phyloP scores from a whole-genome alignment of 768 basidiomycete genomes.

The Serpula lacrymans region DNA sequence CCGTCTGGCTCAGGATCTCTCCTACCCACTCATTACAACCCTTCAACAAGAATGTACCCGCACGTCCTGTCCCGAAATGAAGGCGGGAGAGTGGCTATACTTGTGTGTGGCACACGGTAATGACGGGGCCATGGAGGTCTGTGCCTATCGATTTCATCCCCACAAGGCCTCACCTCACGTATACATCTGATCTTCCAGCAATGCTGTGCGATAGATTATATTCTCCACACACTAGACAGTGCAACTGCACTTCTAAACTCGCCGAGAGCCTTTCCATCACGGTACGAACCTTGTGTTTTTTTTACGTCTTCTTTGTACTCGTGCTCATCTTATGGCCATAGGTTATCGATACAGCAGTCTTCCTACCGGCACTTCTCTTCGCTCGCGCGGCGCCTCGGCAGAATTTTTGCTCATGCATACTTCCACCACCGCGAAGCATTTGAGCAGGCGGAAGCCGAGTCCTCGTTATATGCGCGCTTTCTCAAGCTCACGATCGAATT shows the following conservation, averaged over 20 bases:
- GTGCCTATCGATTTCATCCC: conserved; percentile 22
- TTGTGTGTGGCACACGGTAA: conserved; percentile 93
- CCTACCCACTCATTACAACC: conserved; percentile 80
- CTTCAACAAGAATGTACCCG: conserved; percentile 87
- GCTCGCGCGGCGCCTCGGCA: conserved; percentile 84
- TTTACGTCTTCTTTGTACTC: not conserved
- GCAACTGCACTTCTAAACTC: conserved; percentile 91
- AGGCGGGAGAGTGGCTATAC: conserved; percentile 98
- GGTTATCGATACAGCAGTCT: conserved; percentile 75
- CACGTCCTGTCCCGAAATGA: conserved; percentile 92
- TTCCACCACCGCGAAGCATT: conserved; percentile 92
- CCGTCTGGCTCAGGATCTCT: conserved; percentile 84
- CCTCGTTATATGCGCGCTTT: conserved; percentile 87
- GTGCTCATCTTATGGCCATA: conserved; percentile 25
- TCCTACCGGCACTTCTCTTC: conserved; percentile 89
- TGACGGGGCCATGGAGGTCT: conserved; percentile 82
- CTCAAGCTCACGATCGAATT: conserved; percentile 77
- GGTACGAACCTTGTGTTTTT: conserved; percentile 43
- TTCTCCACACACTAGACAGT: conserved; percentile 88
- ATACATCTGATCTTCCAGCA: conserved; percentile 59
- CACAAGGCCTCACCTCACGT: not conserved
- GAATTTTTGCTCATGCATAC: conserved; percentile 96
- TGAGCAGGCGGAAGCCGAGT: conserved; percentile 87
- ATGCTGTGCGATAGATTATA: conserved; percentile 98
- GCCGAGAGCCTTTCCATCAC: conserved; percentile 85